Conservation (phyloP, 75 land plant genomes). For the Selaginella moellendorffii region DNA sequence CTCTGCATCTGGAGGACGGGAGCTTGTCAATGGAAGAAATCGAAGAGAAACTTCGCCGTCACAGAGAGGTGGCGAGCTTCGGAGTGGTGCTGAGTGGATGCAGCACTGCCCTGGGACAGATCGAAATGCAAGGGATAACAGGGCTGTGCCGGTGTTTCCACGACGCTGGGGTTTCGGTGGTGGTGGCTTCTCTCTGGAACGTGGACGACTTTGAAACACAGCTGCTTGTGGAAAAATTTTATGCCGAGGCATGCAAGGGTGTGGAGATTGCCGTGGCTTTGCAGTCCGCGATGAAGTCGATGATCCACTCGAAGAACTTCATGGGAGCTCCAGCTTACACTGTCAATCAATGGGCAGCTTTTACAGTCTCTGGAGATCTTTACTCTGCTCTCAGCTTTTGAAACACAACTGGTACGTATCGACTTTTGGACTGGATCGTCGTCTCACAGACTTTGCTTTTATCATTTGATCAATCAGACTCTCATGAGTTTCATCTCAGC, state of each 20-base stretch:
- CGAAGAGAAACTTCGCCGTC: too few relatives aligned
- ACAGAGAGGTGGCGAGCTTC: too few relatives aligned
- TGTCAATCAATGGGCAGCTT: background rate
- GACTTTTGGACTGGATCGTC: too few relatives aligned
- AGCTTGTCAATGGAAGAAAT: background rate
- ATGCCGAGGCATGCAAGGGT: too few relatives aligned
- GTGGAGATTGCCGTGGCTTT: too few relatives aligned
- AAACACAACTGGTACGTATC: background rate
- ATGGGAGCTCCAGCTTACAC: background rate
- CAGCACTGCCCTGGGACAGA: background rate
- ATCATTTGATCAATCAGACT: background rate
- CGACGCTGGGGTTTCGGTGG: background rate
- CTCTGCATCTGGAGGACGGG: background rate
- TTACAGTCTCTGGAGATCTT: background rate
- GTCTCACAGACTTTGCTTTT: background rate
- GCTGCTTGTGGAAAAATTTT: too few relatives aligned
- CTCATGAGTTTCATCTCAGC: background rate
- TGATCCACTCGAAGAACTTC: background rate
- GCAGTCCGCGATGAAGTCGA: too few relatives aligned
- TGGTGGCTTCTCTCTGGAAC: background rate
- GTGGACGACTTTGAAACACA: too few relatives aligned
- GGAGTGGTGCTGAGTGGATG: background rate
- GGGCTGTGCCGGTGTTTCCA: background rate
- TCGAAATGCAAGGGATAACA: background rate
- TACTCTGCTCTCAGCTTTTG: background rate